phyloP scores from a whole-genome alignment of 768 basidiomycete genomes.

The Leccinum imitatum region DNA sequence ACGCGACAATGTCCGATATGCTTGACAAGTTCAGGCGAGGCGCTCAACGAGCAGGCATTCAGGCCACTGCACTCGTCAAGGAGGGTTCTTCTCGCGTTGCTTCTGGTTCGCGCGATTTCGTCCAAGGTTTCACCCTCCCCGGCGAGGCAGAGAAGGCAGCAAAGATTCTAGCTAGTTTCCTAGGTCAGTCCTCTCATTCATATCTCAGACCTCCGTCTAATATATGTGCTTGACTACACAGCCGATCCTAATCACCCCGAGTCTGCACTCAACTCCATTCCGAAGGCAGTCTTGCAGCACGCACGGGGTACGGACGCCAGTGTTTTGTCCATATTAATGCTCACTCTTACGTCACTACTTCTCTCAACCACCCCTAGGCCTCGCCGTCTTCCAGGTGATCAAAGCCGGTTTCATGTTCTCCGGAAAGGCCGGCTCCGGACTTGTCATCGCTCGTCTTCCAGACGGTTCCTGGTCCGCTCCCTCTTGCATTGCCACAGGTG shows the following conservation, averaged over 20 bases:
- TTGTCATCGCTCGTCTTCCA: conserved; percentile 88
- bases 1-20: conserved; percentile 46
- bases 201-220: neutral
- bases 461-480: conserved; percentile 98
- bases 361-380: conserved; percentile 47
- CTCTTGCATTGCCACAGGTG: conserved; percentile 94
- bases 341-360: neutral
- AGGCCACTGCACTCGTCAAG: conserved; percentile 74
- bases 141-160: conserved; percentile 95
- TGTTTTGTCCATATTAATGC: neutral
- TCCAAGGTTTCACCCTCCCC: conserved; percentile 84
- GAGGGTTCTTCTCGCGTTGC: conserved; percentile 68
- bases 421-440: conserved; percentile 89
- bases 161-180: conserved; percentile 84
- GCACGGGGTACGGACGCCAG: conserved; percentile 70
- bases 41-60: conserved; percentile 78
- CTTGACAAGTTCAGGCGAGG: conserved; percentile 79
- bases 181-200: conserved; percentile 52
- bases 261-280: conserved; percentile 91
- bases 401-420: conserved; percentile 95
- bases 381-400: conserved; percentile 92
- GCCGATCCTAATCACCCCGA: conserved; percentile 86
- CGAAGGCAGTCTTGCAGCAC: conserved; percentile 85
- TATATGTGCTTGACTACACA: conserved; percentile 30
- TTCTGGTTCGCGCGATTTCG: conserved; percentile 72